Percentiles rank a stretch among this genome's conserved stretches.
phyloP scores from a whole-genome alignment of 331 rosid species.

The Quercus lobata region DNA sequence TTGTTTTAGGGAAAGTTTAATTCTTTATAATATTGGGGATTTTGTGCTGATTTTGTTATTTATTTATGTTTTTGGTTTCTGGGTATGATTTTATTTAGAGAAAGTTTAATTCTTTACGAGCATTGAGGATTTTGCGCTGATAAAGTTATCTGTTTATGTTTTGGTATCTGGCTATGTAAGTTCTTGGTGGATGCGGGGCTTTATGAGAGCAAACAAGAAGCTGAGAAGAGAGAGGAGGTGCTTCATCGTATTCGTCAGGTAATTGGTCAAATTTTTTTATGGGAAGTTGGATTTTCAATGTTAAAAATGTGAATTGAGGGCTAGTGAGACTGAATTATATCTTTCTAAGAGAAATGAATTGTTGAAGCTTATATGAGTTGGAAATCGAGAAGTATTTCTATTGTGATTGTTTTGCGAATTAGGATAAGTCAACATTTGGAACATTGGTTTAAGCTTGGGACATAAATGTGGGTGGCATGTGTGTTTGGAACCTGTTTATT shows the following conservation, averaged over 20 bases:
- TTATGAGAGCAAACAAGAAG: slow-evolving; percentile 58
- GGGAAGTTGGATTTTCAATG: neutral
- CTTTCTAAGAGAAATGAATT: neutral
- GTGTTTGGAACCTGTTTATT: neutral
- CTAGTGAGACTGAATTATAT: neutral
- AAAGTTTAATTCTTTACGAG: neutral
- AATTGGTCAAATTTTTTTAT: neutral
- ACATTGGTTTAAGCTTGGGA: neutral
- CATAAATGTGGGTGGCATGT: neutral
- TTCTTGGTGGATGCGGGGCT: slow-evolving; percentile 51
- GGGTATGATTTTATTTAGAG: neutral
- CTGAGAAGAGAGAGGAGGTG: slow-evolving; percentile 61
- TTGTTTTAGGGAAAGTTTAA: neutral
- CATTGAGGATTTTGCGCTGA: neutral
- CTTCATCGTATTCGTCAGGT: slow-evolving; percentile 57
- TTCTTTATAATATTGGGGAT: neutral
- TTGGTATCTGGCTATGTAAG: slow-evolving; percentile 25
- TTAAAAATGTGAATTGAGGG: neutral
- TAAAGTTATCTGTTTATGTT: neutral
- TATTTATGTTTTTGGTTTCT: neutral
- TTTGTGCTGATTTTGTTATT: neutral
- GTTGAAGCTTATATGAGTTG: neutral
- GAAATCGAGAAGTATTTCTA: neutral
- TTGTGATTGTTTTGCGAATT: neutral
- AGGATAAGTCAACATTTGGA: neutral